Conservation (phyloP, 2,329 filamentous ascomycete genomes). For the Tolypocladium pustulatum region DNA sequence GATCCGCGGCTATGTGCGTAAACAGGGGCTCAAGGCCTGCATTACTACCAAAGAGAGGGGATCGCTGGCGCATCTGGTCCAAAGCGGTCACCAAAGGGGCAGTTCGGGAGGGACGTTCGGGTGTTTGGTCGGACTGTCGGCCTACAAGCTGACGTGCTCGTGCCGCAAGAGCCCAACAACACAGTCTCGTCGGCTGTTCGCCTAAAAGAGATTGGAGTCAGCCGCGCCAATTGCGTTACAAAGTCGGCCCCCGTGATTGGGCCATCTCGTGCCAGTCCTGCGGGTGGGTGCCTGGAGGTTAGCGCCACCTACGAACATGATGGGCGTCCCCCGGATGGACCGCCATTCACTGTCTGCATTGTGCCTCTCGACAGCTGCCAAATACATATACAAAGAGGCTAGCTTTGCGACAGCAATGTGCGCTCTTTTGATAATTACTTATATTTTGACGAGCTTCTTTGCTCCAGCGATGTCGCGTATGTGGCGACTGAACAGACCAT, state of each 20-base stretch:
- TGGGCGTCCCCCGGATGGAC: not conserved
- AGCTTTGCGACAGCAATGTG: not conserved
- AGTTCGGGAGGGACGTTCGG: not conserved
- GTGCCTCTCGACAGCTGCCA: not conserved
- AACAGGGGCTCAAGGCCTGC: not conserved
- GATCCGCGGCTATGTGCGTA: not conserved
- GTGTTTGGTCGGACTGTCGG: not conserved
- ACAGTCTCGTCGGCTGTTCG: not conserved
- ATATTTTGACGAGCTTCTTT: not conserved
- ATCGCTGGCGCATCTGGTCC: not conserved
- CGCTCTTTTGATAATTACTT: not conserved
- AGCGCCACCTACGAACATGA: not conserved
- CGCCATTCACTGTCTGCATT: too few relatives aligned
- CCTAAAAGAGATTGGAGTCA: too few relatives aligned
- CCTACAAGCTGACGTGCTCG: not conserved
- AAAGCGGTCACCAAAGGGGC: not conserved
- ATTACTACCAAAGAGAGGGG: not conserved
- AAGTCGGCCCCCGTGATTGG: not conserved
- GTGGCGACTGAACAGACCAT: not conserved
- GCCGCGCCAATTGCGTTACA: not conserved
- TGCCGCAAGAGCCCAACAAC: not conserved
- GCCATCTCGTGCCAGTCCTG: not conserved
- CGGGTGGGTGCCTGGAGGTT: not conserved
- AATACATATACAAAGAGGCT: too few relatives aligned
- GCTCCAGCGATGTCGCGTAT: not conserved